phyloP scores from a whole-genome alignment of 345 rosid genomes.

The Rhodomyrtus tomentosa region DNA sequence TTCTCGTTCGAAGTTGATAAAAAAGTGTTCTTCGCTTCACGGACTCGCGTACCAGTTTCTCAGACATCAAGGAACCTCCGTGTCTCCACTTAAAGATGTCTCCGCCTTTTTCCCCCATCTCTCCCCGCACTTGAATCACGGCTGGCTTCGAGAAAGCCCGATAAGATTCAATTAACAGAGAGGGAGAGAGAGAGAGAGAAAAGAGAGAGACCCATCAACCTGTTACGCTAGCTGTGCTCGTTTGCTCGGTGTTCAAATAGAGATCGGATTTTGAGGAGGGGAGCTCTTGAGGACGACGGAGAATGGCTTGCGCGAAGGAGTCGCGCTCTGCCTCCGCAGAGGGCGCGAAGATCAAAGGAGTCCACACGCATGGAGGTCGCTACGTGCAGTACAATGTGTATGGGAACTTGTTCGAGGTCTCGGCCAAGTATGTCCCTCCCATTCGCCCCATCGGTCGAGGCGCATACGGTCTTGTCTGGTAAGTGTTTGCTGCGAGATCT shows the following conservation, averaged over 20 bases:
- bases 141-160: neutral
- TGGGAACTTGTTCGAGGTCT: constrained; percentile 63
- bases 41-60: constrained; percentile 19
- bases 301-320: constrained; percentile 21
- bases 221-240: neutral
- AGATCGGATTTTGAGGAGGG: neutral
- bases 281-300: neutral
- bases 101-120: neutral
- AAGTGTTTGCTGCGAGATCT: neutral
- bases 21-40: neutral
- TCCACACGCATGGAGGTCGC: constrained; percentile 52
- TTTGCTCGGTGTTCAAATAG: neutral
- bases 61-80: neutral
- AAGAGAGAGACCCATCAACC: neutral
- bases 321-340: constrained; percentile 32
- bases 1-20: neutral
- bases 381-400: constrained; percentile 62
- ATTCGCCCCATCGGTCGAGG: constrained; percentile 71
- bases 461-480: constrained; percentile 70
- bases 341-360: constrained; percentile 36
- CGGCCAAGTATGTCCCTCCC: constrained; percentile 63
- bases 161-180: neutral
- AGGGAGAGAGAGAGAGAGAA: neutral
- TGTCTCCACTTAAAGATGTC: neutral
- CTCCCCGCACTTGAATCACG: neutral